Base-by-base conservation (phyloP, 805 yeast genomes). In the Candida lessepsii region DNA sequence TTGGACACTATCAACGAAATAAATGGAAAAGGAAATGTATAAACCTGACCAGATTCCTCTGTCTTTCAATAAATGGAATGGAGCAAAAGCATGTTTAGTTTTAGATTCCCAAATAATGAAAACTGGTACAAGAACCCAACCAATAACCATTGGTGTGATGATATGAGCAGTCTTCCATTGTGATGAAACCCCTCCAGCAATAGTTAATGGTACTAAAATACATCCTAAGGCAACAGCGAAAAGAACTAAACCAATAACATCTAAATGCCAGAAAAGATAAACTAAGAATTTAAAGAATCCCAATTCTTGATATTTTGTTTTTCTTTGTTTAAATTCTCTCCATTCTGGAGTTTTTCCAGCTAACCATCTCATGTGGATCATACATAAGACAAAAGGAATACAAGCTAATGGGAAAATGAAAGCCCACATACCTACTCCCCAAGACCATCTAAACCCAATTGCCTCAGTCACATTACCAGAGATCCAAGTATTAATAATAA, bases 401-500 rank as follows among this genome's bases (percentile, higher is more conserved):
- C 80, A 65, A 4, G 80, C 56, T 28, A 81, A 63, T 26, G 90
- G 90, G 69, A 80, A 75, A 47, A 84, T 82, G 51, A 81, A 79
- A 2, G 88, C 88, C 84, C 85, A 84, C 77, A 84, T 82, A 27
- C 83, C 88, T 49, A 83, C 76, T 52, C 82, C 83, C 89, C 89
- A 84, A n/a, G 79, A 70, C 83, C 86, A 81, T 26, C 71, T 57
- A 4, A 54, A 56, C 27, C 63, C 63, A 42, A 70, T 57, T 24
- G 60, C 61, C 6, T 58, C 46, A 10, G 73, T 62, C 35, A 84
- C 66, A 50, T 80, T 65, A 54, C 89, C 91, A 24, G 81, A 63
- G 41, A 83, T 70, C 91, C 91, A 85, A 9, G 90, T 81, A 61
- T 82, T 85, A 59, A 85, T 80, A 52, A 85, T 76, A 52, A 73